These are phyloP conservation scores for Raphidocelis subcapitata DNA, from an alignment of 139 green algal species.

Conservation along the genomic window DNA sequence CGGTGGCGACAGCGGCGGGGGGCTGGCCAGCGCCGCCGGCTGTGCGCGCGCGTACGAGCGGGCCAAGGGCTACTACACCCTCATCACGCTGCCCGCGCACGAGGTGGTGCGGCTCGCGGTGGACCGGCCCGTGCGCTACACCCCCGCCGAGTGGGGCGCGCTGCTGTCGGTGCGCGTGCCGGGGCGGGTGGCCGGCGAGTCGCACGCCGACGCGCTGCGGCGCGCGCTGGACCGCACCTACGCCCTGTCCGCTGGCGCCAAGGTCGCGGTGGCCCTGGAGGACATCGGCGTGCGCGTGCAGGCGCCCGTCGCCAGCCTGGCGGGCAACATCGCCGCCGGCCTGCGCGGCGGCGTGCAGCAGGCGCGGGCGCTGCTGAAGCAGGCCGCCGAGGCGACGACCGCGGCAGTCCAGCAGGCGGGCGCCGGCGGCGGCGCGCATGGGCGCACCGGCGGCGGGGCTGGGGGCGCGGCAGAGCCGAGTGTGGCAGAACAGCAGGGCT, in stretches of 20 bases:
- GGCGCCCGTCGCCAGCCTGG: neutral
- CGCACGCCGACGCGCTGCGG: neutral
- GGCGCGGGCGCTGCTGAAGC: slow-evolving; percentile 11
- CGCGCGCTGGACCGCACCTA: slow-evolving; percentile 21
- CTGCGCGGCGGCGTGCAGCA: slow-evolving; percentile 17
- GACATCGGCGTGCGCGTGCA: slow-evolving; percentile 12
- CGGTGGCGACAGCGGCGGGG: no score
- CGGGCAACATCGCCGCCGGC: neutral
- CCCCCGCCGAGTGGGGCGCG: slow-evolving; percentile 51
- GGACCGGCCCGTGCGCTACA: slow-evolving; percentile 51
- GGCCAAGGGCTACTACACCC: slow-evolving; percentile 29
- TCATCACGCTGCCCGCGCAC: slow-evolving; percentile 24
- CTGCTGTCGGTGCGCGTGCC: slow-evolving; percentile 48
- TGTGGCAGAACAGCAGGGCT: no score
- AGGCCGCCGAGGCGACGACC: no score
- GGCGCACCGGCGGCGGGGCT: no score
- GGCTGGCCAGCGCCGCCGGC: no score
- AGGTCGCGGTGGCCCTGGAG: slow-evolving; percentile 21
- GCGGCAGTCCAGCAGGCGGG: no score
- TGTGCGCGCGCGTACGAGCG: slow-evolving; percentile 15
- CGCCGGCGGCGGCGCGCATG: no score
- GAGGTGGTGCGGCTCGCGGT: slow-evolving; percentile 47
- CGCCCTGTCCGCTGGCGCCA: slow-evolving; percentile 13
- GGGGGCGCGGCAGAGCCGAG: no score
- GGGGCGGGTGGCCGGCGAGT: neutral